Base-by-base conservation (phyloP, 257 asterid species). In the Jaltomata sinuosa region DNA sequence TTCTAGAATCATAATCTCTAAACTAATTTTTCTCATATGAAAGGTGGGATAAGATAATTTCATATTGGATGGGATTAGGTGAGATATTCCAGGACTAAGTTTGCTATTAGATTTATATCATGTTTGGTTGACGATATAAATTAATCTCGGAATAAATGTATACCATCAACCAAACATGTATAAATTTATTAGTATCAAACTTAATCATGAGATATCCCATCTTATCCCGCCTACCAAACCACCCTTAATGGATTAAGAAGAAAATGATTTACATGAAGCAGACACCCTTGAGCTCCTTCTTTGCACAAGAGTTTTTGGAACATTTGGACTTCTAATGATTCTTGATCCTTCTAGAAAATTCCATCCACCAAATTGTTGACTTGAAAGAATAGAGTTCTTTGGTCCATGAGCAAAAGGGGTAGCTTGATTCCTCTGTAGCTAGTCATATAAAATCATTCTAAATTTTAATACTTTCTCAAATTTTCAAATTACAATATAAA, bases 211-310 rank as follows among this genome's bases (percentile, higher is more conserved):
- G n/a, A n/a, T n/a, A n/a, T n/a, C n/a, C n/a, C n/a, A n/a, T n/a
- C n/a, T n/a, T n/a, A n/a, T n/a, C n/a, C n/a, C n/a, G n/a, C n/a
- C n/a, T n/a, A n/a, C n/a, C n/a, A n/a, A n/a, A n/a, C n/a, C n/a
- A n/a, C n/a, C n/a, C n/a, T n/a, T 55, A 55, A 55, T 83, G 80
- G 1, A 59, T 62, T 11, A 57, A 5, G 83, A 84, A 57, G 50
- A 10, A 80, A 18, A 32, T 31, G 72, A 84, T 92, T n/a, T 93
- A 95, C 98, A 94, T 89, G 95, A 89, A 84, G 94, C 95, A 84
- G 84, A 79, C 38, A 90, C 88, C 5, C 22, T 68, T 2, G 88
- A 79, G 83, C 84, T 79, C 84, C 83, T 94, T 86, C 90, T 87
- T 83, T 55, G 19, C 19, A 21, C 27, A 40, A 79, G 25, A 21